Evolutionary conservation across 148 eudicot genomes (phyloP), one percentile per base, ranked within the genome.

Genomic region (Vaccinium darrowii): DNA sequence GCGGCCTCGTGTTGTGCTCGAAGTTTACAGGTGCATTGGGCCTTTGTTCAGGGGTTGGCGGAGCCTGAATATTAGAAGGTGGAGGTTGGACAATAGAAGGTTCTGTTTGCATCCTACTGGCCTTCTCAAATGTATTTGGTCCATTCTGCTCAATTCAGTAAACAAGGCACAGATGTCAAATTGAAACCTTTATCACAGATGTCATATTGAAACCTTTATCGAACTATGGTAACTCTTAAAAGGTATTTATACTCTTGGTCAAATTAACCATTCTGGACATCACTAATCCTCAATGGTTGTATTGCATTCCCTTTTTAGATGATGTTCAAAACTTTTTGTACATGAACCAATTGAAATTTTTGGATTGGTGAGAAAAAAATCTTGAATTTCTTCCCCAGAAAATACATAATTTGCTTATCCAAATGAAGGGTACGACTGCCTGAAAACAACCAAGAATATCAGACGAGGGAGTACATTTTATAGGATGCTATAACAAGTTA

Each of bases 61-160:
- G 85, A 84, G 87, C 87, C 63, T 87, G 88, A 65, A 85, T 81
- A 78, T 82, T 11, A 77, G 90, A 56, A 82, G 82, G 83, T 51
- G 86, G 76, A 62, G 86, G 76, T 79, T 79, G 84, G 23, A 79
- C 50, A 81, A 67, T 85, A 39, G 92, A 90, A 86, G 91, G 83
- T 69, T 92, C 93, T 83, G 85, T 73, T 78, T 90, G 88, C 82
- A 87, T 89, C 87, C 69, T 86, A 84, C 76, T 88, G 85, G 80
- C 89, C 82, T 86, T 88, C 80, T 85, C 89, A 71, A 87, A 87
- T 14, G 82, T 85, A 84, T 81, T 86, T 51, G 91, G 88, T 84
- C 89, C 94, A 81, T 87, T 89, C 98, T 97, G 96, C 74, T 81
- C 83, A 88, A 83, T 84, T 65, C 54, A 77, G 76, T 49, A 65